Percentiles rank a stretch among this genome's conserved stretches.
Evolutionary conservation across 768 basidiomycete species (phyloP).

Genomic region (Podaxis sp.): DNA sequence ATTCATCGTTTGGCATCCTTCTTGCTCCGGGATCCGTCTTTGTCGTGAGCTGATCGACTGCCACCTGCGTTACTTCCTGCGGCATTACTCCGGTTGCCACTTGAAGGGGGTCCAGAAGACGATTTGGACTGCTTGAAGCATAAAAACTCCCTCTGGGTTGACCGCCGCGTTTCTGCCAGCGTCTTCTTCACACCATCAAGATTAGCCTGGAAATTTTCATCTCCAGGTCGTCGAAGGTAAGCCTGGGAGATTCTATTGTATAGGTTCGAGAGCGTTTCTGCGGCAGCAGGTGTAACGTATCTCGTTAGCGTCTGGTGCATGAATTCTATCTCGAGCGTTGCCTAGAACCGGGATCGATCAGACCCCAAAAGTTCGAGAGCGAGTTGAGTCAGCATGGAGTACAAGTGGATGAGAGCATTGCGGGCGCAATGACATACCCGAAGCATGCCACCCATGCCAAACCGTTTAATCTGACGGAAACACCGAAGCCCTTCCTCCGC

Average conservation of each 20-base stretch:
- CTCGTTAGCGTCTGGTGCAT: slow-evolving; percentile 93
- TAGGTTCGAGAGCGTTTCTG: slow-evolving; percentile 81
- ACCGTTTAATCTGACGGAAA: slow-evolving; percentile 85
- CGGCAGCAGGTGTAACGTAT: slow-evolving; percentile 79
- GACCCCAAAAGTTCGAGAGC: background rate
- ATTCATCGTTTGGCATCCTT: background rate
- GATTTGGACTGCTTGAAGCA: slow-evolving; percentile 81
- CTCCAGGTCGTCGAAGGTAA: slow-evolving; percentile 80
- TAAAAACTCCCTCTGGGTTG: slow-evolving; percentile 91
- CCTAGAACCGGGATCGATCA: slow-evolving; percentile 42
- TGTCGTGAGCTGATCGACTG: slow-evolving; percentile 6
- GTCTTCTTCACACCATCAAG: slow-evolving; percentile 91
- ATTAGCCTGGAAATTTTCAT: slow-evolving; percentile 81
- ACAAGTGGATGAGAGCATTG: background rate
- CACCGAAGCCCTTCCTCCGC: slow-evolving; percentile 79
- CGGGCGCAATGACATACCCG: slow-evolving; percentile 51
- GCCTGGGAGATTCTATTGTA: slow-evolving; percentile 95
- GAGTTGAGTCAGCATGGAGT: slow-evolving; percentile 1
- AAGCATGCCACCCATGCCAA: slow-evolving; percentile 99
- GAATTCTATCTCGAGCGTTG: slow-evolving; percentile 98
- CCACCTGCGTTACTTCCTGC: background rate
- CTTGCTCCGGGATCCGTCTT: slow-evolving; percentile 9
- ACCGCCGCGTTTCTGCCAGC: slow-evolving; percentile 79
- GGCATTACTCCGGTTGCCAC: slow-evolving; percentile 4
- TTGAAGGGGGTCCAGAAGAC: slow-evolving; percentile 17